These are phyloP conservation scores for Symmetrospora coprosmae DNA, from an alignment of 768 basidiomycete species.

Conservation along the genomic window DNA sequence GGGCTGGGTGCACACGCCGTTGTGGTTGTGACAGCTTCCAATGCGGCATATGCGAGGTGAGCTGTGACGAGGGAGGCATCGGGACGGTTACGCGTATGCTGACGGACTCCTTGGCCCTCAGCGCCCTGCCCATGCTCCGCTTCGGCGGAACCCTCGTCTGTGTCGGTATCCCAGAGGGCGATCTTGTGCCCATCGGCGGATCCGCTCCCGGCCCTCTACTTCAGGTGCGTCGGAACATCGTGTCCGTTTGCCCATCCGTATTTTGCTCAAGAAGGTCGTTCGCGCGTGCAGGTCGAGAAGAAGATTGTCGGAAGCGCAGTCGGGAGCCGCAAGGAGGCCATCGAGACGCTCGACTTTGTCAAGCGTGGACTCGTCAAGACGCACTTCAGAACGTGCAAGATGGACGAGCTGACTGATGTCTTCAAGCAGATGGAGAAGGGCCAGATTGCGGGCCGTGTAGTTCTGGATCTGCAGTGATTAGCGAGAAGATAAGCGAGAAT, in stretches of 20 bases:
- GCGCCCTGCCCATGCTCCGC: background rate
- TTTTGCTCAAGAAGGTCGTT: too few relatives aligned
- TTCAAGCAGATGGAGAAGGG: conserved; percentile 20
- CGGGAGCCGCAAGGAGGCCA: conserved; percentile 12
- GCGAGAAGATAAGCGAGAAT: too few relatives aligned
- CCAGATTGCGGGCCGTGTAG: conserved; percentile 11
- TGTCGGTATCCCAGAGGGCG: conserved; percentile 14
- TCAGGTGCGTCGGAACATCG: too few relatives aligned
- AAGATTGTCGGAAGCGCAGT: conserved; percentile 22
- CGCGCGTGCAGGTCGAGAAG: conserved; percentile 7
- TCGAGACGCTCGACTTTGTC: conserved; percentile 23
- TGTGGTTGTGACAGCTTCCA: conserved; percentile 22
- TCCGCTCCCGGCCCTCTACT: conserved; percentile 12
- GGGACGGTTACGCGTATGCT: background rate
- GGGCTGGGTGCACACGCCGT: conserved; percentile 20
- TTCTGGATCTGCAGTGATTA: conserved; percentile 11
- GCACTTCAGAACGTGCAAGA: background rate
- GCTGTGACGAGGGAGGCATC: background rate
- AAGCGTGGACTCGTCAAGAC: conserved; percentile 22
- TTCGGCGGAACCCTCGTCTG: conserved; percentile 19
- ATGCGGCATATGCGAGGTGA: conserved; percentile 13
- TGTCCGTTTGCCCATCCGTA: too few relatives aligned
- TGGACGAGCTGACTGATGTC: conserved; percentile 17
- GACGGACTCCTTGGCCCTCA: background rate
- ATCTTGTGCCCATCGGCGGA: conserved; percentile 1